Evolutionary conservation across 345 rosid genomes (phyloP).

Genomic region (Viola odorata): DNA sequence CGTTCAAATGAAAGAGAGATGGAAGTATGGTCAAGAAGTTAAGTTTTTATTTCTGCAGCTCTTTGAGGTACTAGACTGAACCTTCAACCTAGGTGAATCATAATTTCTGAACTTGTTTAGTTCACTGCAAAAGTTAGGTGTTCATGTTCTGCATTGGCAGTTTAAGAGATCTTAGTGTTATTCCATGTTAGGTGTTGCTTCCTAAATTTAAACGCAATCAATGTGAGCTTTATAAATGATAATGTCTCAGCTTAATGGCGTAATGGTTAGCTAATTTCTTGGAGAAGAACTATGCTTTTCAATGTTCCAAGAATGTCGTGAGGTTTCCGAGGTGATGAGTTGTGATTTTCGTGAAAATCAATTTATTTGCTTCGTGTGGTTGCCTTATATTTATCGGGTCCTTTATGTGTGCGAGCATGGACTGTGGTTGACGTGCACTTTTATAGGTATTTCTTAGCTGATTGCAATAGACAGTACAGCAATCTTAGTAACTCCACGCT

Average conservation of each 20-base stretch:
- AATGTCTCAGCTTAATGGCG: no score
- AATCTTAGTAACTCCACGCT: not conserved
- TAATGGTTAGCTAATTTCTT: no score
- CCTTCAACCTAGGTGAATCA: no score
- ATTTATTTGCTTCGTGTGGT: not conserved
- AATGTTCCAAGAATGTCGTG: not conserved
- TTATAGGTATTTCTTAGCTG: not conserved
- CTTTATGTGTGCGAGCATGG: not conserved
- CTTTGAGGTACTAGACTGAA: not conserved
- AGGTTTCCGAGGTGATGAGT: not conserved
- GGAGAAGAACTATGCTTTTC: no score
- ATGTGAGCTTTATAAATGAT: no score
- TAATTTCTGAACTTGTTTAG: no score
- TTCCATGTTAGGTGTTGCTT: not conserved
- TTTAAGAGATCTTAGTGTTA: no score
- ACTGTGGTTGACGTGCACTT: not conserved
- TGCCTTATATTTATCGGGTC: not conserved
- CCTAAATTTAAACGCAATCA: not conserved
- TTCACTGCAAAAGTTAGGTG: no score
- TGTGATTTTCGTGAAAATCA: not conserved
- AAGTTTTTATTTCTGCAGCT: not conserved
- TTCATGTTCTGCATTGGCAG: not conserved
- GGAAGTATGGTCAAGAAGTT: not conserved
- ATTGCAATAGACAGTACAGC: not conserved
- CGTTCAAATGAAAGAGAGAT: not conserved